These are phyloP conservation scores for Xylaria sp. DNA, from an alignment of 2,329 filamentous ascomycete genomes.

Conservation along the genomic window DNA sequence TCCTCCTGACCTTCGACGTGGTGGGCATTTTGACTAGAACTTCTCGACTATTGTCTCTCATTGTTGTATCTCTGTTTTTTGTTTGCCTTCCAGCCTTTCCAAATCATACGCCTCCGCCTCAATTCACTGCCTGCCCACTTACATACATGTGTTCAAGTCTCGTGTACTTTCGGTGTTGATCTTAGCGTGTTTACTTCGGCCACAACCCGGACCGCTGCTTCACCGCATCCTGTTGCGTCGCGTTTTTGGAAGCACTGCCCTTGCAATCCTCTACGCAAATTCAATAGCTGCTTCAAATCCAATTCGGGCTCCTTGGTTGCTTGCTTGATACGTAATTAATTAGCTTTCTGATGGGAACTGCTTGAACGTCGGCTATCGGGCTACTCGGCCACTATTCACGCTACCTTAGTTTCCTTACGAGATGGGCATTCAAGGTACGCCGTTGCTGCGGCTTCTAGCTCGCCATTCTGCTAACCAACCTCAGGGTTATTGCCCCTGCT, in stretches of 20 bases:
- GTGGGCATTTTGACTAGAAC: not conserved
- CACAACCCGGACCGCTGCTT: not conserved
- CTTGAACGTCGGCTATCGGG: conserved; percentile 8
- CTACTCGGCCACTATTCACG: conserved; percentile 9
- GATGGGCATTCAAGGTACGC: conserved; percentile 43
- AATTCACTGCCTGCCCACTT: not conserved
- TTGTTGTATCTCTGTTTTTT: conserved; percentile 8
- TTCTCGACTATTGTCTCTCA: not conserved
- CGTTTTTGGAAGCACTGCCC: not conserved
- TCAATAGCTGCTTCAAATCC: conserved; percentile 3
- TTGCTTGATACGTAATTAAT: not conserved
- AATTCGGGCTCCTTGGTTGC: not conserved
- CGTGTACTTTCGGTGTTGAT: conserved; percentile 22
- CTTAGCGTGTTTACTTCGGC: conserved; percentile 34
- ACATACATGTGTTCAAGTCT: not conserved
- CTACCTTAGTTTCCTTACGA: conserved; percentile 15
- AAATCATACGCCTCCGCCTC: not conserved
- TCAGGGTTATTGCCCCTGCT: conserved; percentile 82
- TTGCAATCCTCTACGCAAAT: not conserved
- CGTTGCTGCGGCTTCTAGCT: not conserved
- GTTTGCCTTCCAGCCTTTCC: not conserved
- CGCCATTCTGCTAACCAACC: conserved; percentile 7
- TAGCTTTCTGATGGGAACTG: conserved; percentile 18
- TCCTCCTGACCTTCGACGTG: not conserved
- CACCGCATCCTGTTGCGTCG: conserved; percentile 22